These are phyloP conservation scores for Daldinia vernicosa DNA, from an alignment of 495 filamentous ascomycete genomes.

Conservation along the genomic window DNA sequence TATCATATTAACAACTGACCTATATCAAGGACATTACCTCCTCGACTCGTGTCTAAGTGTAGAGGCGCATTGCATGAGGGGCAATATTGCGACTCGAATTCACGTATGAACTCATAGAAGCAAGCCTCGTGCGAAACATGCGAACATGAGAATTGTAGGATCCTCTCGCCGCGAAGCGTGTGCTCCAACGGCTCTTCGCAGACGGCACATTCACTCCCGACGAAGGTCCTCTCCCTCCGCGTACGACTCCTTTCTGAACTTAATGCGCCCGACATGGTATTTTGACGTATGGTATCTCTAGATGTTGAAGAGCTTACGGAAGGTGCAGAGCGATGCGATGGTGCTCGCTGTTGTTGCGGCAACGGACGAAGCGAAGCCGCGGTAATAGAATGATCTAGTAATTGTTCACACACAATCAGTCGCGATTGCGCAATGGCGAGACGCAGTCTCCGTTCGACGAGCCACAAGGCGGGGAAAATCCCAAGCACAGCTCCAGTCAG, in stretches of 20 bases:
- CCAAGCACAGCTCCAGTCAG: slow-evolving; percentile 12
- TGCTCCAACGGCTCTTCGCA: slow-evolving; percentile 98
- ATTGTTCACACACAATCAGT: slow-evolving; percentile 36
- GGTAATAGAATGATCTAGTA: slow-evolving; percentile 51
- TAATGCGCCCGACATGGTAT: slow-evolving; percentile 62
- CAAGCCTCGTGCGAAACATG: slow-evolving; percentile 98
- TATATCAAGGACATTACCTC: slow-evolving; percentile 93
- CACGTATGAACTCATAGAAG: slow-evolving; percentile 98
- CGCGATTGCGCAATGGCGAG: slow-evolving; percentile 29
- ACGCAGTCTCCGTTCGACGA: slow-evolving; percentile 8
- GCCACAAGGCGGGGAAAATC: slow-evolving; percentile 21
- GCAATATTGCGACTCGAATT: slow-evolving; percentile 94
- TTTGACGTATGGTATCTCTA: slow-evolving; percentile 49
- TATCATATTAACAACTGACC: slow-evolving; percentile 64
- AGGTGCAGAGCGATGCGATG: slow-evolving; percentile 55
- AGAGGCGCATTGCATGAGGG: slow-evolving; percentile 94
- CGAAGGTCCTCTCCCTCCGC: slow-evolving; percentile 91
- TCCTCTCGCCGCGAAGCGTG: slow-evolving; percentile 91
- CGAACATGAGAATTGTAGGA: slow-evolving; percentile 93
- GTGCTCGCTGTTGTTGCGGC: slow-evolving; percentile 44
- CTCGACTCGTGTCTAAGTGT: slow-evolving; percentile 91
- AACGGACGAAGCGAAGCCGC: slow-evolving; percentile 45
- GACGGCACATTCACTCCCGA: slow-evolving; percentile 92
- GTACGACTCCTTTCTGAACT: slow-evolving; percentile 82
- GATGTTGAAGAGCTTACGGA: slow-evolving; percentile 54